Evolutionary conservation across 768 basidiomycete species (phyloP).

Genomic region (Tricholoma furcatifolium): DNA sequence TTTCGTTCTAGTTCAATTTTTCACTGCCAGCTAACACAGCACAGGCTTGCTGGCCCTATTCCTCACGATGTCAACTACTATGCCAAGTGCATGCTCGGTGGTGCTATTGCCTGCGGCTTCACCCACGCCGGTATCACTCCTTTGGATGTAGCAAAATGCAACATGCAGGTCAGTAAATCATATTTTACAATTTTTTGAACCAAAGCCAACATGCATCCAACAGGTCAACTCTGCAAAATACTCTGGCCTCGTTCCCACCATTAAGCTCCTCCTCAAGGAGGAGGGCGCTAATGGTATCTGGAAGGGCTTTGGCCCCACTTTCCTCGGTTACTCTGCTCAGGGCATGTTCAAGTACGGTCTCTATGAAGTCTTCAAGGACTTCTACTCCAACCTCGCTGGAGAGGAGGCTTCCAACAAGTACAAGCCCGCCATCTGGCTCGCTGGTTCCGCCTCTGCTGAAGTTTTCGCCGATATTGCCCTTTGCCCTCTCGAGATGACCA

Average conservation of each 20-base stretch:
- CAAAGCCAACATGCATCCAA: neutral
- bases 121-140: constrained; percentile 89
- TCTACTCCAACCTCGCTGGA: constrained; percentile 86
- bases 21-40: constrained; percentile 4
- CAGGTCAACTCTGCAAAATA: constrained; percentile 80
- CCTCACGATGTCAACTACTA: constrained; percentile 78
- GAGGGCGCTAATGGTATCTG: constrained; percentile 86
- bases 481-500: constrained; percentile 93
- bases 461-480: constrained; percentile 96
- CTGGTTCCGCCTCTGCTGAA: constrained; percentile 91
- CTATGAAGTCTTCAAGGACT: constrained; percentile 96
- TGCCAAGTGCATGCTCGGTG: constrained; percentile 85
- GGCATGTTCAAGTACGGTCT: constrained; percentile 99
- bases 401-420: constrained; percentile 77
- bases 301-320: constrained; percentile 93
- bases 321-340: constrained; percentile 92
- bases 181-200: neutral
- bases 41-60: constrained; percentile 67
- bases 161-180: constrained; percentile 71
- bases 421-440: constrained; percentile 91
- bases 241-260: constrained; percentile 58
- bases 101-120: constrained; percentile 82
- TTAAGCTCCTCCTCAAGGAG: constrained; percentile 69
- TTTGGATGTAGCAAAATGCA: constrained; percentile 87
- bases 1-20: neutral